Base-by-base conservation (phyloP, 352 stramenopile species). In the Thalassiosira hispida region DNA sequence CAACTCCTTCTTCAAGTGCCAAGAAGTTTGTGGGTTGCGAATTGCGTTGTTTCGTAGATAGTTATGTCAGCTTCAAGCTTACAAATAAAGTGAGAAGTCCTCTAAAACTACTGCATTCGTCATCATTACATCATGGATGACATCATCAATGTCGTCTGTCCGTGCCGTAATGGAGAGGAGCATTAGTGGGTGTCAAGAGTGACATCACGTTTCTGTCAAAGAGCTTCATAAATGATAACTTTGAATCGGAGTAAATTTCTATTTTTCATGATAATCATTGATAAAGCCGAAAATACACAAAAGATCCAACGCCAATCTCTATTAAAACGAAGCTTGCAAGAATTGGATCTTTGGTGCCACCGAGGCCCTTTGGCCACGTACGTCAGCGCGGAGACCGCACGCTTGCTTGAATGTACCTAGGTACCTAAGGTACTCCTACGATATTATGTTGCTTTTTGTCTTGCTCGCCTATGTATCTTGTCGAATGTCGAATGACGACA, bases 71-170 rank as follows among this genome's bases (percentile, higher is more conserved):
- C n/a, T n/a, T n/a, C n/a, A n/a, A n/a, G n/a, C n/a, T n/a, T n/a
- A n/a, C n/a, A n/a, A n/a, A n/a, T n/a, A n/a, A n/a, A n/a, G n/a
- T n/a, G n/a, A n/a, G n/a, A n/a, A n/a, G n/a, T n/a, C n/a, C n/a
- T n/a, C n/a, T n/a, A n/a, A n/a, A n/a, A n/a, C n/a, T n/a, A n/a
- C n/a, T n/a, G n/a, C n/a, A n/a, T n/a, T n/a, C 38, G 38, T 47
- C 38, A 47, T 47, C 38, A 47, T 47, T 47, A 47, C 38, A 47
- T 47, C 38, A 47, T 47, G n/a, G n/a, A n/a, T n/a, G n/a, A n/a
- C n/a, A n/a, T n/a, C n/a, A n/a, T n/a, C n/a, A n/a, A 5, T 47
- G 5, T 18, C 38, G 38, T 47, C 38, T 47, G 38, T 47, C 38
- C 38, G 14, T 47, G 11, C n/a, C 38, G 7, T 47, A 47, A 18